Conservation (phyloP, 495 filamentous ascomycete genomes). For the Penicillium waksmanii region DNA sequence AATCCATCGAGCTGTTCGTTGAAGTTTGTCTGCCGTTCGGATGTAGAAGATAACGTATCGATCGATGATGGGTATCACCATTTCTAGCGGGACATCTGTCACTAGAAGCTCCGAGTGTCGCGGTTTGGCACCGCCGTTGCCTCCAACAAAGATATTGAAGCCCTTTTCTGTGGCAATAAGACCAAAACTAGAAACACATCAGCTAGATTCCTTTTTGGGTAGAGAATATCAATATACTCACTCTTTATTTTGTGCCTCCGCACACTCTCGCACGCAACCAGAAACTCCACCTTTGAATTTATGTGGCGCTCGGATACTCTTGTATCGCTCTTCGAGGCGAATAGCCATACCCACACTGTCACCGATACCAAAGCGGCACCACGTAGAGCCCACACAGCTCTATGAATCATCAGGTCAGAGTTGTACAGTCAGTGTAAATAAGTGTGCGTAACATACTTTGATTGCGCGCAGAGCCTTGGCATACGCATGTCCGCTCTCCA, state of each 20-base stretch:
- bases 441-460: slow-evolving; percentile 53
- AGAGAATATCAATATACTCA: slow-evolving; percentile 39
- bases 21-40: slow-evolving; percentile 91
- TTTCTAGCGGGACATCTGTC: slow-evolving; percentile 85
- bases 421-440: background rate
- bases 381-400: slow-evolving; percentile 92
- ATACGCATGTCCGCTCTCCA: slow-evolving; percentile 95
- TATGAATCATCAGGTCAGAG: slow-evolving; percentile 11
- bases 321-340: slow-evolving; percentile 90
- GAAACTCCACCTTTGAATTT: slow-evolving; percentile 95
- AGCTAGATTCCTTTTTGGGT: background rate
- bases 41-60: slow-evolving; percentile 97
- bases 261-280: slow-evolving; percentile 92
- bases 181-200: slow-evolving; percentile 66
- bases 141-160: slow-evolving; percentile 92
- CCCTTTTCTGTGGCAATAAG: slow-evolving; percentile 94
- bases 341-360: slow-evolving; percentile 98
- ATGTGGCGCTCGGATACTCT: slow-evolving; percentile 86
- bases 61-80: slow-evolving; percentile 85
- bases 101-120: slow-evolving; percentile 85
- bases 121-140: slow-evolving; percentile 91
- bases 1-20: slow-evolving; percentile 92
- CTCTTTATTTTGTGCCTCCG: slow-evolving; percentile 96
- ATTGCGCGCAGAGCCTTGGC: slow-evolving; percentile 90
- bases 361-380: slow-evolving; percentile 92